These are phyloP conservation scores for Verbena officinalis DNA, from an alignment of 257 asterid species.

Conservation along the genomic window DNA sequence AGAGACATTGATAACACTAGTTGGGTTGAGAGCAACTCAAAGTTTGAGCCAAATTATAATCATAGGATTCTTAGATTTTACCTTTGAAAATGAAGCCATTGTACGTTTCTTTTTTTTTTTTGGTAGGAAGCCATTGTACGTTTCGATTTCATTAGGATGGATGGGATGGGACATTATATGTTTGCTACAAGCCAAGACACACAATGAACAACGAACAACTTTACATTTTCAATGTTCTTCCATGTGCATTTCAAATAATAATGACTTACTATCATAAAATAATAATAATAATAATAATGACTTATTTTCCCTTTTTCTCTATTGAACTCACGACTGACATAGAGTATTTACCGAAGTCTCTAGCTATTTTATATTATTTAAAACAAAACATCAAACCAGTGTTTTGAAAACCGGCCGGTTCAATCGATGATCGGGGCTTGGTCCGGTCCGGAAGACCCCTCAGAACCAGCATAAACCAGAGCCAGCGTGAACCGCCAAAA, in stretches of 20 bases:
- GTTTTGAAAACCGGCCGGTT: too few species aligned
- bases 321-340: too few species aligned
- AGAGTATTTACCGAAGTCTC: too few species aligned
- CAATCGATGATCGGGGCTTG: too few species aligned
- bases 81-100: slow-evolving; percentile 14
- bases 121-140: too few species aligned
- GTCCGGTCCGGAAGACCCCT: too few species aligned
- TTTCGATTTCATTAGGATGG: slow-evolving; percentile 17
- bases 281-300: background rate
- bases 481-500: too few species aligned
- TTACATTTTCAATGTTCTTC: background rate
- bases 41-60: background rate
- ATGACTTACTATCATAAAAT: too few species aligned
- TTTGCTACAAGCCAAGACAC: slow-evolving; percentile 13
- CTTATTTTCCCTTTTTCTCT: background rate
- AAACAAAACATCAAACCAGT: too few species aligned
- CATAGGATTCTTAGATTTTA: slow-evolving; percentile 14
- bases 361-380: too few species aligned
- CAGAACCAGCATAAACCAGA: too few species aligned
- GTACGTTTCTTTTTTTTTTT: too few species aligned
- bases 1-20: slow-evolving; percentile 22
- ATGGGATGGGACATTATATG: slow-evolving; percentile 17
- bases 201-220: background rate
- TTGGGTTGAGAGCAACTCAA: slow-evolving; percentile 29
- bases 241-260: background rate